These are phyloP conservation scores for Euphorbia pulcherrima DNA, from an alignment of 345 rosid genomes.

Conservation along the genomic window DNA sequence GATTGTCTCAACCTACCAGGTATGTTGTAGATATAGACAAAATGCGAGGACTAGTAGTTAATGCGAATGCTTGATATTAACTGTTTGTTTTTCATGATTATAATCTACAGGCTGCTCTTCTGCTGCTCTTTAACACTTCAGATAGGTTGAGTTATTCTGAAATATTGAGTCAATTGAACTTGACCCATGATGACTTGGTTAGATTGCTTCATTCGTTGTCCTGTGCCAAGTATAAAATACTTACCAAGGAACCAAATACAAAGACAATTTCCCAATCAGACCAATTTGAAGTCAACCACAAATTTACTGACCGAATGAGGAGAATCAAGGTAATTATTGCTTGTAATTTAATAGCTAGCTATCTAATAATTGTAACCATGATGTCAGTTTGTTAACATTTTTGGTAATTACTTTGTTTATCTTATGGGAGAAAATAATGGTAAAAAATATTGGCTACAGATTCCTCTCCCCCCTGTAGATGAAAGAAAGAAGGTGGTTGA, in stretches of 20 bases:
- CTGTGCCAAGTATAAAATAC: conserved; percentile 30
- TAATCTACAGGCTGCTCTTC: conserved; percentile 65
- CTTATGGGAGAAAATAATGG: not conserved
- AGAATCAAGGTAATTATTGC: conserved; percentile 68
- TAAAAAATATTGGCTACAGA: conserved; percentile 35
- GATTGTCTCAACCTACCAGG: conserved; percentile 81
- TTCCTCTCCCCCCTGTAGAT: conserved; percentile 90
- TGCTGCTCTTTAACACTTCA: conserved; percentile 74
- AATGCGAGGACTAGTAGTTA: not conserved
- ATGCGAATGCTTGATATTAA: conserved; percentile 3
- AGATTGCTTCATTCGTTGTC: conserved; percentile 77
- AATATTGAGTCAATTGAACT: conserved; percentile 73
- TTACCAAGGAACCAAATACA: conserved; percentile 23
- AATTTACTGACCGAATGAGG: conserved; percentile 83
- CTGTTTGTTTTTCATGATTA: not conserved
- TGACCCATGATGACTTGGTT: conserved; percentile 76
- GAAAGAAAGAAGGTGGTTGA: conserved; percentile 92
- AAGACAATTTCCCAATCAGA: conserved; percentile 22
- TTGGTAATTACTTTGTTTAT: not conserved
- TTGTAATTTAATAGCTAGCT: not conserved
- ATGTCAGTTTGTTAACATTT: not conserved
- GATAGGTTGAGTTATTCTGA: conserved; percentile 78
- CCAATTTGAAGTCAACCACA: conserved; percentile 30
- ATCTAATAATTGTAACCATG: not conserved
- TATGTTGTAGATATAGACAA: conserved; percentile 13